These are phyloP conservation scores for Trametes coccinea DNA, from an alignment of 768 basidiomycete genomes.

Conservation along the genomic window DNA sequence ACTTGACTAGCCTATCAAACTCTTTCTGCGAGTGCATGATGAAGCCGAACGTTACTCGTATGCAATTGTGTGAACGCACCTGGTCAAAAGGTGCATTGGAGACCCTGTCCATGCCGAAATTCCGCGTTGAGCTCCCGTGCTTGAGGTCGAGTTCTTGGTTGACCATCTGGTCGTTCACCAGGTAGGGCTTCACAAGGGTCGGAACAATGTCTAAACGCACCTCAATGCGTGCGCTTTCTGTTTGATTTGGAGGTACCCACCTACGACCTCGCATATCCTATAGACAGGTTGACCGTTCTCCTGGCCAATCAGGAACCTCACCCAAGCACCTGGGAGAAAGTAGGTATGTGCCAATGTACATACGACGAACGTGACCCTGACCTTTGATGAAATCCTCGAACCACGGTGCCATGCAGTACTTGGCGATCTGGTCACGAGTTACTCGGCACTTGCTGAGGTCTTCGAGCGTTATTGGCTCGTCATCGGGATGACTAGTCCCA, in stretches of 20 bases:
- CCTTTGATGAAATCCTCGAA: conserved; percentile 85
- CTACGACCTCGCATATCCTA: conserved; percentile 76
- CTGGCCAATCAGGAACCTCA: conserved; percentile 76
- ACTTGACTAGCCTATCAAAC: conserved; percentile 57
- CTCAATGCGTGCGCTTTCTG: not conserved
- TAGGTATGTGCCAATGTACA: conserved; percentile 8
- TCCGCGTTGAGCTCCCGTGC: conserved; percentile 65
- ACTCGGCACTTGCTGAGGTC: conserved; percentile 66
- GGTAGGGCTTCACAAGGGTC: conserved; percentile 65
- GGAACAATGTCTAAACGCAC: conserved; percentile 47
- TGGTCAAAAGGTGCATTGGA: conserved; percentile 69
- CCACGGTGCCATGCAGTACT: conserved; percentile 73
- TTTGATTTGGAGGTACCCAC: conserved; percentile 45
- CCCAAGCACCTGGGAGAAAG: conserved; percentile 67
- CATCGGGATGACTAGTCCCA: conserved; percentile 42
- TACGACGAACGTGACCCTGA: conserved; percentile 30
- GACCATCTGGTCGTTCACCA: conserved; percentile 61
- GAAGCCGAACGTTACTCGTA: not conserved
- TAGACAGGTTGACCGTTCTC: conserved; percentile 58
- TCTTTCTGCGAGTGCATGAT: conserved; percentile 56
- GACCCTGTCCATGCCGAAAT: conserved; percentile 81
- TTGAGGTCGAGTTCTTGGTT: conserved; percentile 73
- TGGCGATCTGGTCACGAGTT: conserved; percentile 69
- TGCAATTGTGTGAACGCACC: conserved; percentile 44
- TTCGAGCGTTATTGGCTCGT: conserved; percentile 50